Evolutionary conservation across 192 early-diverging fungal genomes (phyloP), one percentile per base, ranked within the genome.

Genomic region (Podochytrium sp.): DNA sequence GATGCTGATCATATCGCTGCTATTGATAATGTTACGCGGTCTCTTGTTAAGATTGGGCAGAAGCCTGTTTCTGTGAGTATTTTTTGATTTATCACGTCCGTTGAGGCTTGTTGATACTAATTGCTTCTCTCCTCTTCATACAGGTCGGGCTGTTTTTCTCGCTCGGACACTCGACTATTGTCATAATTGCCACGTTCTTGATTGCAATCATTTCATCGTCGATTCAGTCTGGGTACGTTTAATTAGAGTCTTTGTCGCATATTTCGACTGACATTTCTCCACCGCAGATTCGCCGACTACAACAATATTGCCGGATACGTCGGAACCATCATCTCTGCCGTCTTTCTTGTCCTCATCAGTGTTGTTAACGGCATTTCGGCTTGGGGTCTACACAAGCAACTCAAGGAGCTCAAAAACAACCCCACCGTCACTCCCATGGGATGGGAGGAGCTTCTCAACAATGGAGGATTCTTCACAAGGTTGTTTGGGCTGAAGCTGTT

Each of bases 1-100:
- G 78, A 80, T 58, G 78, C 78, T 2, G 90, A 92, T 62, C 90
- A 92, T 70, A 84, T 92, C 33, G 87, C 90, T 0, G 90, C 91
- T 2, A 92, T 92, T 69, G 91, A 92, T 65, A 92, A 92, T 63
- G 87, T 91, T 12, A 92, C 90, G 14, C 77, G 91, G 18, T 85
- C 86, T 43, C 76, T 92, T 20, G 73, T 90, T 0, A 71, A 75
- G 35, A 71, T 81, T 25, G 51, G 78, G 0, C 12, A 51, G 30
- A 66, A 66, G 16, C 86, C 88, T 1, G 73, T 87, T 0, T 85
- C 90, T 0, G 77, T 91, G 0, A 80, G 83, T 43, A 23, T 57
- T 57, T 29, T 47, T 47, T 20, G 43, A 10, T 20, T 20, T 47
- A 14, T n/a, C n/a, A n/a, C n/a, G n/a, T n/a, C n/a, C n/a, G n/a